Conservation (phyloP, 176 grass and related monocot species). For the Rhynchospora pubera region DNA sequence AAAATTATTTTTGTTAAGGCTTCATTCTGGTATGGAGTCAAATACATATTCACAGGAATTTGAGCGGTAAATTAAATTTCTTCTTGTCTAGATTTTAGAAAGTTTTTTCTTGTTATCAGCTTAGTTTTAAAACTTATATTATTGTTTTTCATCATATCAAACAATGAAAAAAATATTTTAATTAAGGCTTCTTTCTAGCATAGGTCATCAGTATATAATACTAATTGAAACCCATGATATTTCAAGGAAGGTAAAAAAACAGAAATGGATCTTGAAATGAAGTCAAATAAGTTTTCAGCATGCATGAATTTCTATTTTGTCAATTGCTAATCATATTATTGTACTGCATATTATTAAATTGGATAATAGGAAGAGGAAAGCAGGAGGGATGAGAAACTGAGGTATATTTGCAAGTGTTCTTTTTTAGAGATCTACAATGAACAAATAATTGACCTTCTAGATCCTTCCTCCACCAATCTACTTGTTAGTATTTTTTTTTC, state of each 20-base stretch:
- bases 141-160: neutral
- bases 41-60: no score
- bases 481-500: conserved; percentile 38
- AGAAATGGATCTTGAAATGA: neutral
- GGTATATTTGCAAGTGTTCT: conserved; percentile 91
- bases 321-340: neutral
- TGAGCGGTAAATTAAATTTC: no score
- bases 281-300: neutral
- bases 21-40: no score
- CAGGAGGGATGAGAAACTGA: conserved; percentile 90
- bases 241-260: neutral
- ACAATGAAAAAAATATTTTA: neutral
- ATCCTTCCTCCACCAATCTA: conserved; percentile 77
- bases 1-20: no score
- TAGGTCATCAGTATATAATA: neutral
- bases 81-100: neutral
- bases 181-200: neutral
- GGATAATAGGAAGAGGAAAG: conserved; percentile 82
- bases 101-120: neutral
- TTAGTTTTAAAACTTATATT: neutral
- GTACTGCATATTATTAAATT: neutral
- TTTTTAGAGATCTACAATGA: conserved; percentile 99
- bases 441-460: conserved; percentile 97
- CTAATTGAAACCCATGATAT: neutral
- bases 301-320: neutral